Conservation (phyloP, 2,329 filamentous ascomycete species). For the Diplodia scrobiculata region DNA sequence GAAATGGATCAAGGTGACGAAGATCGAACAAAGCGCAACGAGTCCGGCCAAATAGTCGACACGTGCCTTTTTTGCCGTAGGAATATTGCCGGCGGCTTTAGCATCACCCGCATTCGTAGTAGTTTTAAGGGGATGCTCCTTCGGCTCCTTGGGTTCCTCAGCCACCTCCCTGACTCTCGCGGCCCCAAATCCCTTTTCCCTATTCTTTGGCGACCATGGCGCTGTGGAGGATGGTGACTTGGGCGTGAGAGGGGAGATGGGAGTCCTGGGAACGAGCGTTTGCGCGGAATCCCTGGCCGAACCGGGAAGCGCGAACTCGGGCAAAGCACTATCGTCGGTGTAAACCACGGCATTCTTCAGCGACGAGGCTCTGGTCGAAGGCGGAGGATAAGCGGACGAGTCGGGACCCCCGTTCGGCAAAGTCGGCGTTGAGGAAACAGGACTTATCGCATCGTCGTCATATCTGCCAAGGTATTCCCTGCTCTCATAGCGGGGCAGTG, state of each 20-base stretch:
- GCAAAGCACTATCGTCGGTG: constrained; percentile 3
- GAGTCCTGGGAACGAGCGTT: constrained; percentile 21
- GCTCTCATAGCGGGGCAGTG: constrained; percentile 27
- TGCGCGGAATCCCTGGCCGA: constrained; percentile 25
- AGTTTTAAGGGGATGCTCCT: constrained; percentile 19
- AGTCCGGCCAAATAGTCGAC: constrained; percentile 54
- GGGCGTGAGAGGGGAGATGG: constrained; percentile 13
- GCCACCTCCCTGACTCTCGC: constrained; percentile 20
- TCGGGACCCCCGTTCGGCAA: constrained; percentile 14
- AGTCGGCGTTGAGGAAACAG: constrained; percentile 24
- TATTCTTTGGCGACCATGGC: constrained; percentile 24
- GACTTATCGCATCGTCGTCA: constrained; percentile 27
- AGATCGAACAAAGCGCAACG: constrained; percentile 49
- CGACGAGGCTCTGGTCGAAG: constrained; percentile 21
- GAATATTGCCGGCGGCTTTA: constrained; percentile 11
- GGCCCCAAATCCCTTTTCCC: constrained; percentile 18
- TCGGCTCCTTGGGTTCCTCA: constrained; percentile 14
- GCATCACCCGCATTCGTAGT: constrained; percentile 2
- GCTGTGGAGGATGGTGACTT: constrained; percentile 13
- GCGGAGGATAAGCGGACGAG: not conserved
- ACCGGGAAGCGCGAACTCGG: constrained; percentile 15
- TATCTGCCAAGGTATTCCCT: constrained; percentile 21
- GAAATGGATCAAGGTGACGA: constrained; percentile 53
- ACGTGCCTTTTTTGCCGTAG: constrained; percentile 36
- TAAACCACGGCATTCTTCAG: constrained; percentile 26